Evolutionary conservation across 768 basidiomycete species (phyloP).

Genomic region (Leccinum imitatum): DNA sequence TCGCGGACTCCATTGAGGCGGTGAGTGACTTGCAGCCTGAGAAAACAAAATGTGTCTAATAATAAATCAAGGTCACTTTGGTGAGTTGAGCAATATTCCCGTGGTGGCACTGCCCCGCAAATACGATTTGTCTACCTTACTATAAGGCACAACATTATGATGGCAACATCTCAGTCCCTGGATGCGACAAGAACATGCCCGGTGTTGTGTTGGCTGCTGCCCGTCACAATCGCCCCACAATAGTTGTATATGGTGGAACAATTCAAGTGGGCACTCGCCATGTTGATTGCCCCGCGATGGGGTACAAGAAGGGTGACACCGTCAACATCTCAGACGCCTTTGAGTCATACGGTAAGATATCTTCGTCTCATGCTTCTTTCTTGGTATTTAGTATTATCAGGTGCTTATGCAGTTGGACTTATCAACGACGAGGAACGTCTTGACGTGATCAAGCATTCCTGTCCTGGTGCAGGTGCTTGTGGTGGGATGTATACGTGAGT

Average conservation of each 20-base stretch:
- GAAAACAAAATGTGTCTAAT: conserved; percentile 9
- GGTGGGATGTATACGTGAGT: conserved; percentile 85
- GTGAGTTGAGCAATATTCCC: conserved; percentile 31
- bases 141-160: conserved; percentile 83
- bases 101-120: neutral
- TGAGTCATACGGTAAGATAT: conserved; percentile 68
- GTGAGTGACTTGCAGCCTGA: conserved; percentile 36
- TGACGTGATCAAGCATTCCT: conserved; percentile 83
- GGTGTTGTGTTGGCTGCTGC: conserved; percentile 84
- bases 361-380: neutral
- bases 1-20: conserved; percentile 87
- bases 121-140: neutral
- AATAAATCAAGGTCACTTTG: conserved; percentile 49
- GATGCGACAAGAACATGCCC: conserved; percentile 94
- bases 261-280: conserved; percentile 76
- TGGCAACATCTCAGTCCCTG: conserved; percentile 82
- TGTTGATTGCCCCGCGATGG: conserved; percentile 79
- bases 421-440: conserved; percentile 79
- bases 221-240: conserved; percentile 84
- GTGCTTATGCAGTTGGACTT: conserved; percentile 72
- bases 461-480: conserved; percentile 82
- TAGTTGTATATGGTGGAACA: conserved; percentile 85
- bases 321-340: conserved; percentile 85
- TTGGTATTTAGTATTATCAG: conserved; percentile 35
- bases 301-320: conserved; percentile 72